phyloP scores from a whole-genome alignment of 2,329 filamentous ascomycete genomes.

The Fusarium anthophilum region DNA sequence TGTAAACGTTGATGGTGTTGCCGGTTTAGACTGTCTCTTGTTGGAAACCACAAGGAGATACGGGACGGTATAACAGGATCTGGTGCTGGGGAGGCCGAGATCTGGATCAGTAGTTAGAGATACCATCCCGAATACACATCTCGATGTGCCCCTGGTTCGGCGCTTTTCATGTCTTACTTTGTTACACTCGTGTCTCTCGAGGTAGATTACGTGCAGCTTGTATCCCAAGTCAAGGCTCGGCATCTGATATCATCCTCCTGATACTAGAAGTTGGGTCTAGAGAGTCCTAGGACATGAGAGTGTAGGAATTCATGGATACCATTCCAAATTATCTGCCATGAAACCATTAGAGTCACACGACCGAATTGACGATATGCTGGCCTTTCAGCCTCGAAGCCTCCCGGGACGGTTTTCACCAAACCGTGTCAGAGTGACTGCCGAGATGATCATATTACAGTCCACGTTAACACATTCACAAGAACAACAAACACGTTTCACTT shows the following conservation, averaged over 20 bases:
- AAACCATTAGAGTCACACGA: neutral
- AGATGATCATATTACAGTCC: neutral
- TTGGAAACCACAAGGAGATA: neutral
- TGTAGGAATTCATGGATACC: neutral
- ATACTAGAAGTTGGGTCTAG: neutral
- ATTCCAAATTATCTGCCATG: neutral
- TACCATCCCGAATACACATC: constrained; percentile 30
- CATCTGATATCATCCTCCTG: neutral
- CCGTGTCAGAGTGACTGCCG: neutral
- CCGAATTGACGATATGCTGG: neutral
- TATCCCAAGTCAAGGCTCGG: neutral
- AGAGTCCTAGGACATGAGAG: neutral
- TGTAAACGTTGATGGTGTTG: constrained; percentile 62
- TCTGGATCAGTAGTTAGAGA: constrained; percentile 21
- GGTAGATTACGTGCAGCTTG: neutral
- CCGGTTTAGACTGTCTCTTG: neutral
- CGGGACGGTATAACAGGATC: neutral
- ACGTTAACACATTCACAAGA: neutral
- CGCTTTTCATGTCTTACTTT: constrained; percentile 22
- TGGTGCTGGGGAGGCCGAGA: constrained; percentile 8
- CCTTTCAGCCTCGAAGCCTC: neutral
- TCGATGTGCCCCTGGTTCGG: constrained; percentile 20
- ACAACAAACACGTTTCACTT: constrained; percentile 11
- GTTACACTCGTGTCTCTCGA: constrained; percentile 15
- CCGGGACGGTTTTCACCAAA: too few relatives aligned